Evolutionary conservation across 2,329 filamentous ascomycete species (phyloP).

Genomic region (Lomentospora prolificans): DNA sequence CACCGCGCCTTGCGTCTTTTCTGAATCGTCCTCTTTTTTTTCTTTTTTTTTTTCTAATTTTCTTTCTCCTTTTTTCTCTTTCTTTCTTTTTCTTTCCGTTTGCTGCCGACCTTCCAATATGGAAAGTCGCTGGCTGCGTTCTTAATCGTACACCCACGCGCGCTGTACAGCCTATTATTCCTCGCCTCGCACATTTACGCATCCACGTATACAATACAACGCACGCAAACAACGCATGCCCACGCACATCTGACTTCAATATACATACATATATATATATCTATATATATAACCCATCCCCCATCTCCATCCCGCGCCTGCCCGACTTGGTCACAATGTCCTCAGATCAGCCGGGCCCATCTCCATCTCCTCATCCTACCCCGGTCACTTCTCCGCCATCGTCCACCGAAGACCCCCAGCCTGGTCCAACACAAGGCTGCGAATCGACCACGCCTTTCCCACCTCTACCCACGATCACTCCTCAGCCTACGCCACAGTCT

Average conservation of each 20-base stretch:
- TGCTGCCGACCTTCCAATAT: neutral
- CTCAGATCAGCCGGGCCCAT: neutral
- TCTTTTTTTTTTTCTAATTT: neutral
- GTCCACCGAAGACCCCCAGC: neutral
- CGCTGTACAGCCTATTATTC: neutral
- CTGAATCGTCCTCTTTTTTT: neutral
- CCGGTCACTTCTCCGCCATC: neutral
- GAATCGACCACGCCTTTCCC: conserved; percentile 2
- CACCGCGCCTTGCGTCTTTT: neutral
- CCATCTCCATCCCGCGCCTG: neutral
- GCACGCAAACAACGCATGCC: neutral
- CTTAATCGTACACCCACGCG: neutral
- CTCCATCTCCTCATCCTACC: neutral
- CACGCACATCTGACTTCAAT: neutral
- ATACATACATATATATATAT: neutral
- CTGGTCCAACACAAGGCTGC: conserved; percentile 3
- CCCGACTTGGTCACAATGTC: conserved; percentile 1
- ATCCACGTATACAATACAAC: neutral
- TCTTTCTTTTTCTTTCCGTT: neutral
- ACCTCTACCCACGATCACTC: conserved; percentile 14
- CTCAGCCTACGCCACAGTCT: conserved; percentile 15
- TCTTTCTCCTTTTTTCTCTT: neutral
- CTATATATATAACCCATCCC: conserved; percentile 5
- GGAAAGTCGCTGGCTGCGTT: neutral
- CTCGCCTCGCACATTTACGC: neutral